Percentiles rank a stretch among this genome's conserved stretches.
Evolutionary conservation across 805 yeast species (phyloP).

Genomic region (Teunomyces gatunensis): DNA sequence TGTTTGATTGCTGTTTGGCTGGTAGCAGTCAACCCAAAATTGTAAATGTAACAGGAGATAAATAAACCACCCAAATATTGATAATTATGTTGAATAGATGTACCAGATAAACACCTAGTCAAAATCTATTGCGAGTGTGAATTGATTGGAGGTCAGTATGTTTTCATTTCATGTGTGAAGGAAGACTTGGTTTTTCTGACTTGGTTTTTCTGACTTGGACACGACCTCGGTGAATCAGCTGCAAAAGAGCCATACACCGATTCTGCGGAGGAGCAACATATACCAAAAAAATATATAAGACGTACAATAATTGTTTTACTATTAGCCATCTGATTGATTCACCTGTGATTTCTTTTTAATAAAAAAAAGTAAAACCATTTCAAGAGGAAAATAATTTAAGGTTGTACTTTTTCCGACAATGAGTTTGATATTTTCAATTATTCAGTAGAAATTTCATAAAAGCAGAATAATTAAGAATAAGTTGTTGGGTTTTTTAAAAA

Average conservation of each 20-base stretch:
- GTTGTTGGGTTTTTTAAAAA: too few relatives aligned
- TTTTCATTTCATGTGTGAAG: constrained; percentile 4
- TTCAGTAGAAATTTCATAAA: too few relatives aligned
- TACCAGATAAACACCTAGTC: constrained; percentile 1
- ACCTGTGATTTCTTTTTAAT: too few relatives aligned
- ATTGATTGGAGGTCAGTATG: neutral
- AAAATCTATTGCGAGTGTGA: neutral
- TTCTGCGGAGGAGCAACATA: neutral
- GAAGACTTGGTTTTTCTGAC: neutral
- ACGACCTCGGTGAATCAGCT: neutral
- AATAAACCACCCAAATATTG: neutral
- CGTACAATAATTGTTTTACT: neutral
- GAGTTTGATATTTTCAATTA: too few relatives aligned
- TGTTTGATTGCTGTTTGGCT: neutral
- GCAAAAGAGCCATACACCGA: neutral
- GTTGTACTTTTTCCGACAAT: too few relatives aligned
- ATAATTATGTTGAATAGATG: neutral
- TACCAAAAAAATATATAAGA: neutral
- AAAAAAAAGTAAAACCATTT: too few relatives aligned
- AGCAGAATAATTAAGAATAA: too few relatives aligned
- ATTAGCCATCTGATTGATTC: neutral
- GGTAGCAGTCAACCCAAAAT: neutral
- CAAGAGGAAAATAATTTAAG: too few relatives aligned
- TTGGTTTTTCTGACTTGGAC: neutral
- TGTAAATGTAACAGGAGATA: neutral